A percentile compares a stretch with the other conserved stretches of the same genome.
phyloP scores from a whole-genome alignment of 2,329 filamentous ascomycete genomes.

The Sporothrix sp. region DNA sequence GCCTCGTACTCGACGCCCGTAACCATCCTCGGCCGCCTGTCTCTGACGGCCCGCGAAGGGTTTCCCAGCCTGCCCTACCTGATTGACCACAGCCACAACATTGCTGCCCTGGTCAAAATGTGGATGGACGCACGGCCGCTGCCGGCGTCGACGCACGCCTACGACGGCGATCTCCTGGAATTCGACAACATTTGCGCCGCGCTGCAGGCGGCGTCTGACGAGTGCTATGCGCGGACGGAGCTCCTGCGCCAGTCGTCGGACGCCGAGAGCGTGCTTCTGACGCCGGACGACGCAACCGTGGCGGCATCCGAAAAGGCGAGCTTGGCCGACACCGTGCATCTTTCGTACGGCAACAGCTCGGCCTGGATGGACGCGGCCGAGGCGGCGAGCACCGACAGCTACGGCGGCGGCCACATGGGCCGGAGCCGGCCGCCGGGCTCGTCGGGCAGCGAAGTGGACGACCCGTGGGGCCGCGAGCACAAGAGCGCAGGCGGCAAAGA shows the following conservation, averaged over 20 bases:
- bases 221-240: conserved; percentile 42
- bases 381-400: neutral
- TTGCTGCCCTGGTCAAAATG: conserved; percentile 71
- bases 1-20: conserved; percentile 88
- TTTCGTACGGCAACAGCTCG: conserved; percentile 26
- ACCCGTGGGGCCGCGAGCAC: conserved; percentile 20
- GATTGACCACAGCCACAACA: conserved; percentile 78
- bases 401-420: neutral
- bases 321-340: conserved; percentile 28
- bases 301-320: conserved; percentile 40
- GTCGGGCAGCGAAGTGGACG: conserved; percentile 40
- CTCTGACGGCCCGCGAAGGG: conserved; percentile 73
- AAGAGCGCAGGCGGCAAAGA: conserved; percentile 11
- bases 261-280: conserved; percentile 14
- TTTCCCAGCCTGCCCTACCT: conserved; percentile 90
- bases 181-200: conserved; percentile 43
- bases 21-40: conserved; percentile 75
- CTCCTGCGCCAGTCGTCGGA: conserved; percentile 32
- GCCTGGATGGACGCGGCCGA: conserved; percentile 14
- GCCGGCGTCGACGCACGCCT: conserved; percentile 25
- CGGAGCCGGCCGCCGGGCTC: conserved; percentile 34
- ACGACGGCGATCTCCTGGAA: conserved; percentile 42
- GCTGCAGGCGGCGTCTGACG: conserved; percentile 42
- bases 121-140: conserved; percentile 54
- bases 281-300: conserved; percentile 27